Conservation (phyloP, 2,329 filamentous ascomycete species). For the Aspergillus puulaauensis region DNA sequence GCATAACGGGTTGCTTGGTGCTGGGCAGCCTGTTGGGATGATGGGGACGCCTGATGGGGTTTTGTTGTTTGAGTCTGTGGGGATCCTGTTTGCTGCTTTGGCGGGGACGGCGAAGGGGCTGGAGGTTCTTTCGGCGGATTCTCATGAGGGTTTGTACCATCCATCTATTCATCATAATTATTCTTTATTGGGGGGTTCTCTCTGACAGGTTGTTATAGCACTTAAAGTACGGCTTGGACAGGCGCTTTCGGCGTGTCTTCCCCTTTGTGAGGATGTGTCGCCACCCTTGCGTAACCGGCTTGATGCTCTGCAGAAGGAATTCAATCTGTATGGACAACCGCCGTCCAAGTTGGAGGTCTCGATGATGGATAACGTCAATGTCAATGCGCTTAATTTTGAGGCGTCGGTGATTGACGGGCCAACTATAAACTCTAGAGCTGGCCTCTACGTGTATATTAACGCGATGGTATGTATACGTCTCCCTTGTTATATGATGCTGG, state of each 20-base stretch:
- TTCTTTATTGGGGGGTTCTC: not conserved
- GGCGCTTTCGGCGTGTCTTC: conserved; percentile 40
- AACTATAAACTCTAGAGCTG: conserved; percentile 72
- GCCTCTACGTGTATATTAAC: conserved; percentile 82
- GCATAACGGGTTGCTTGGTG: conserved; percentile 29
- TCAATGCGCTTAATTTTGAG: conserved; percentile 53
- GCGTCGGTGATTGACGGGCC: conserved; percentile 64
- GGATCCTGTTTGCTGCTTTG: conserved; percentile 41
- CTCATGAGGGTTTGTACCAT: conserved; percentile 31
- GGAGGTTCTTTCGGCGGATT: conserved; percentile 35
- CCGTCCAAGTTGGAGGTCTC: conserved; percentile 46
- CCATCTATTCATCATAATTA: not conserved
- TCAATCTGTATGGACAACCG: conserved; percentile 42
- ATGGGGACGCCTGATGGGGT: conserved; percentile 38
- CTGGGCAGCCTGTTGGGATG: conserved; percentile 28
- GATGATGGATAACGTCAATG: conserved; percentile 43
- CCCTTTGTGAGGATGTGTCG: conserved; percentile 41
- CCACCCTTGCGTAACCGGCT: conserved; percentile 39
- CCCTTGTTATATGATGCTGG: not conserved
- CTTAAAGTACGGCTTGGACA: conserved; percentile 39
- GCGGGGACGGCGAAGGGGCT: conserved; percentile 37
- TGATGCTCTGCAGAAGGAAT: conserved; percentile 43
- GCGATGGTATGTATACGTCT: conserved; percentile 60
- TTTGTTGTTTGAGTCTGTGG: conserved; percentile 44
- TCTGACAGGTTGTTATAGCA: conserved; percentile 17